Conservation (phyloP, 2,329 filamentous ascomycete genomes). For the Cryphonectria radicalis region DNA sequence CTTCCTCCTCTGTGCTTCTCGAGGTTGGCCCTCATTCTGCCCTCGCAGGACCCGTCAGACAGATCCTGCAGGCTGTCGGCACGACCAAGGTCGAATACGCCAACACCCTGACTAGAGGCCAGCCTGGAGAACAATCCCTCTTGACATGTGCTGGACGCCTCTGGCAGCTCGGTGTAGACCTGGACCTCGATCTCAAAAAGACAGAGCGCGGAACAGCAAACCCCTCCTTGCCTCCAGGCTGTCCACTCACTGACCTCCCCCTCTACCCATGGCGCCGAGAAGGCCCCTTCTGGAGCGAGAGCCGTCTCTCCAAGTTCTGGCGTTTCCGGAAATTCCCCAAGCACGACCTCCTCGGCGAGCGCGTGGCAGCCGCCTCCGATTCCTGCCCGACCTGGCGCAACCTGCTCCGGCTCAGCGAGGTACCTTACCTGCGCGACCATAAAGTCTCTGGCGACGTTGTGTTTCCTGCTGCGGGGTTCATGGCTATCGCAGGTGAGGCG, state of each 20-base stretch:
- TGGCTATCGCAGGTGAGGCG: constrained; percentile 31
- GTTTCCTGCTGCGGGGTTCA: constrained; percentile 25
- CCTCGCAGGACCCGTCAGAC: constrained; percentile 32
- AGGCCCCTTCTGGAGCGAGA: constrained; percentile 39
- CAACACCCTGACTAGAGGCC: constrained; percentile 18
- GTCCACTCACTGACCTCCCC: constrained; percentile 32
- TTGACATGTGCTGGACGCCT: constrained; percentile 24
- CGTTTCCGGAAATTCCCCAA: constrained; percentile 33
- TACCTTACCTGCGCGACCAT: constrained; percentile 42
- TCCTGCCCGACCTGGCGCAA: constrained; percentile 27
- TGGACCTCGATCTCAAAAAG: constrained; percentile 9
- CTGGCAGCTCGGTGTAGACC: constrained; percentile 11
- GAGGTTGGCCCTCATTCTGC: constrained; percentile 35
- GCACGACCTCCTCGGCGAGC: constrained; percentile 33
- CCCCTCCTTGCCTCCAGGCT: constrained; percentile 13
- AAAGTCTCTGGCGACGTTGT: constrained; percentile 32
- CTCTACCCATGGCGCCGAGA: constrained; percentile 37
- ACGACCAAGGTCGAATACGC: constrained; percentile 15
- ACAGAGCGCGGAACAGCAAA: not conserved
- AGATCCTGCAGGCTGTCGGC: constrained; percentile 19
- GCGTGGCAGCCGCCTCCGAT: constrained; percentile 24
- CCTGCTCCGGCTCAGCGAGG: constrained; percentile 27
- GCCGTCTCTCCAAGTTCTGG: constrained; percentile 37
- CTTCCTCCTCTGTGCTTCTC: not conserved
- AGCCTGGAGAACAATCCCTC: constrained; percentile 10